Evolutionary conservation across 805 yeast genomes (phyloP).

Genomic region (Candida sithepensis): DNA sequence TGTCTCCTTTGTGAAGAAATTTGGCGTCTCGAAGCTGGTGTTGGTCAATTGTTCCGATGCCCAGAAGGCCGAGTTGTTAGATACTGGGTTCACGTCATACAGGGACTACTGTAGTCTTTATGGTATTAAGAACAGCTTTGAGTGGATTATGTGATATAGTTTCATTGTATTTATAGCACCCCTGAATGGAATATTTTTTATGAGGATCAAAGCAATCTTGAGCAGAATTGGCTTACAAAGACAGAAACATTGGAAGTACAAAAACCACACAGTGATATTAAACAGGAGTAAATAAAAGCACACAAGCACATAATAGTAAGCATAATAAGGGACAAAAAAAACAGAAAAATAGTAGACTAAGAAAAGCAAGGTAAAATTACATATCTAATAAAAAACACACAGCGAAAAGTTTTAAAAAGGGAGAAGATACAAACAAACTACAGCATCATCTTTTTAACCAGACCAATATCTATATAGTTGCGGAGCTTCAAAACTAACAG

Average conservation of each 20-base stretch:
- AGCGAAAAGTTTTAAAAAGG: neutral
- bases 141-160: conserved; percentile 14
- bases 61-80: conserved; percentile 14
- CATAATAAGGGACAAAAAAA: neutral
- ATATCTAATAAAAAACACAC: neutral
- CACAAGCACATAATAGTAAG: neutral
- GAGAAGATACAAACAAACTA: neutral
- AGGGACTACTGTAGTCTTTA: conserved; percentile 20
- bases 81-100: conserved; percentile 24
- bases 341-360: neutral
- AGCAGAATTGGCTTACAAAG: too few relatives aligned
- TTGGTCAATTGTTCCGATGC: conserved; percentile 12
- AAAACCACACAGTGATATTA: too few relatives aligned
- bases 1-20: conserved; percentile 41
- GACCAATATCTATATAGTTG: conserved; percentile 66
- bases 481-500: conserved; percentile 59
- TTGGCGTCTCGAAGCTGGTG: conserved; percentile 14
- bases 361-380: neutral
- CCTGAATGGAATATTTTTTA: neutral
- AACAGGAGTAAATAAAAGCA: too few relatives aligned
- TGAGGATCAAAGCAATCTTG: too few relatives aligned
- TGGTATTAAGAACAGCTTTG: conserved; percentile 22
- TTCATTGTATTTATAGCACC: neutral
- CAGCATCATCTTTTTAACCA: conserved; percentile 32
- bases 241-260: too few relatives aligned